Evolutionary conservation across 345 rosid species (phyloP).

Genomic region (Fremontodendron californicum): DNA sequence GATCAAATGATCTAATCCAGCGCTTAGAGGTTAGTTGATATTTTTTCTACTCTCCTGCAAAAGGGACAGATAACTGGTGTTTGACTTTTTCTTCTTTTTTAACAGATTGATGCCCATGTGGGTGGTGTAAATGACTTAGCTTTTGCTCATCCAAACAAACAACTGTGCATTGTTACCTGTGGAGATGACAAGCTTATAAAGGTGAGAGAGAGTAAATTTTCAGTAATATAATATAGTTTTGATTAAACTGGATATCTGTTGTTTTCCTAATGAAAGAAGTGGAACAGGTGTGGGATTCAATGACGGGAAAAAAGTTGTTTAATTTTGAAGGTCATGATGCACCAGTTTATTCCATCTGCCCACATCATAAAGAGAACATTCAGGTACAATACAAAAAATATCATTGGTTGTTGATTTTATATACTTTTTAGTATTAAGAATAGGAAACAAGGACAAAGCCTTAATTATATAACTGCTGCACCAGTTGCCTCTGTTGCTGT

Average conservation of each 20-base stretch:
- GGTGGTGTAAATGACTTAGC: slow-evolving; percentile 90
- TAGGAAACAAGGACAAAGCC: neutral
- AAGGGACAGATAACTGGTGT: slow-evolving; percentile 6
- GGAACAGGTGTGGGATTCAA: slow-evolving; percentile 84
- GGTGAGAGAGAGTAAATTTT: slow-evolving; percentile 35
- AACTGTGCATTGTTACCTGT: slow-evolving; percentile 76
- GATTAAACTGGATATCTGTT: slow-evolving; percentile 3
- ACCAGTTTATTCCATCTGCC: slow-evolving; percentile 79
- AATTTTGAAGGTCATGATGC: slow-evolving; percentile 88
- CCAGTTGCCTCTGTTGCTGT: neutral
- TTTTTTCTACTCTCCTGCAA: slow-evolving; percentile 5
- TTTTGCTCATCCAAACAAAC: slow-evolving; percentile 80
- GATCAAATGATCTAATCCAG: slow-evolving; percentile 53
- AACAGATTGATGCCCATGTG: slow-evolving; percentile 78
- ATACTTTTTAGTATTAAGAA: neutral
- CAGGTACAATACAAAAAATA: slow-evolving; percentile 44
- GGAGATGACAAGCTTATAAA: slow-evolving; percentile 86
- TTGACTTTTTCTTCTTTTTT: slow-evolving; percentile 19
- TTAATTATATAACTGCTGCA: neutral
- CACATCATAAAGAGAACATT: slow-evolving; percentile 83
- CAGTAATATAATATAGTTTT: neutral
- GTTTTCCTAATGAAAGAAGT: slow-evolving; percentile 27
- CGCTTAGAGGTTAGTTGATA: slow-evolving; percentile 48
- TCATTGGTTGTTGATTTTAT: slow-evolving; percentile 1
- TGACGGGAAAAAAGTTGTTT: slow-evolving; percentile 47